These are phyloP conservation scores for Epichloe coenophiala DNA, from an alignment of 2,329 filamentous ascomycete species.

Conservation along the genomic window DNA sequence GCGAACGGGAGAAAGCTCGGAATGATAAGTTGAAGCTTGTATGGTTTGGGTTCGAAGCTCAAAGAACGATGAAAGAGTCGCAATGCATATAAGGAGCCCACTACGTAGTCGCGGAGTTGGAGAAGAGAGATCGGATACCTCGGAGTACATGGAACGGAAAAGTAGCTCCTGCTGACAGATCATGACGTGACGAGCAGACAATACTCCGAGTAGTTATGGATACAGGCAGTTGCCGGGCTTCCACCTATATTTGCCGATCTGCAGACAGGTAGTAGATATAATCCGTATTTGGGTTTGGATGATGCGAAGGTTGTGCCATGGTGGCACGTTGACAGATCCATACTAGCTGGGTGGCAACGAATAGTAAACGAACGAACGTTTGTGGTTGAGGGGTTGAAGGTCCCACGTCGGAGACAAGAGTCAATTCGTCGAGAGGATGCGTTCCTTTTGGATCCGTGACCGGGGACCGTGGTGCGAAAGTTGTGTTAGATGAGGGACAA, in stretches of 20 bases:
- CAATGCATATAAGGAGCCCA: background rate
- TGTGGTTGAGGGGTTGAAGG: background rate
- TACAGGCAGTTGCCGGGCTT: background rate
- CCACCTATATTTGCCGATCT: background rate
- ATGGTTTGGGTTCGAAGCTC: background rate
- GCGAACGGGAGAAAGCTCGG: background rate
- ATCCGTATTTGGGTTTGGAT: background rate
- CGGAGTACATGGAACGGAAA: no score
- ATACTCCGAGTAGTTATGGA: background rate
- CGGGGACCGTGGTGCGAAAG: no score
- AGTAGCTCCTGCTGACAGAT: background rate
- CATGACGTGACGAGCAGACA: conserved; percentile 4
- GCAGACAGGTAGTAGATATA: background rate
- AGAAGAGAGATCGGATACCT: no score
- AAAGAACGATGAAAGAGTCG: background rate
- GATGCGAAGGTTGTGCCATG: conserved; percentile 1
- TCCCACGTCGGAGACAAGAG: background rate
- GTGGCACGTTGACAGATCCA: background rate
- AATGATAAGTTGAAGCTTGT: background rate
- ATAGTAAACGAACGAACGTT: background rate
- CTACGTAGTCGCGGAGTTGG: background rate
- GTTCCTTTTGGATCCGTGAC: no score
- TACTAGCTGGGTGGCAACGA: background rate
- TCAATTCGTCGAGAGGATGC: background rate
- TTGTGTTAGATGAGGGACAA: background rate